A percentile compares a stretch with the other conserved stretches of the same genome.
Conservation (phyloP, 352 stramenopile species). For the Pythium pectinolyticum region DNA sequence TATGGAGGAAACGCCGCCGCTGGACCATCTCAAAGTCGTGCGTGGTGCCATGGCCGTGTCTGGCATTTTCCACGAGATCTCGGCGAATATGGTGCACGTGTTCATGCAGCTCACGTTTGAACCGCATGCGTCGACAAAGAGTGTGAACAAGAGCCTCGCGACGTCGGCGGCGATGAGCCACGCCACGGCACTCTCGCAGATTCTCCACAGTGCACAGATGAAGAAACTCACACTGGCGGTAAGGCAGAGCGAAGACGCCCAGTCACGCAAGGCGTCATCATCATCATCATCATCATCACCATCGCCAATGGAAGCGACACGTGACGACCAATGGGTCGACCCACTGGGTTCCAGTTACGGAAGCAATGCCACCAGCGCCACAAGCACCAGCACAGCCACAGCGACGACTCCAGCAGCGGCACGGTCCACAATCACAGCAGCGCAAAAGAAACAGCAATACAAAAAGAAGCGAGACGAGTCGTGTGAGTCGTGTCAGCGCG, state of each 20-base stretch:
- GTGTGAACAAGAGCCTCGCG: slow-evolving; percentile 35
- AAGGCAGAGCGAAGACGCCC: slow-evolving; percentile 25
- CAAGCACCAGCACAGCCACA: not conserved
- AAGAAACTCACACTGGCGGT: slow-evolving; percentile 58
- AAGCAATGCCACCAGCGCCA: slow-evolving; percentile 12
- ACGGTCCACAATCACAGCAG: no score
- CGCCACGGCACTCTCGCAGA: slow-evolving; percentile 34
- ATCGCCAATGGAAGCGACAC: slow-evolving; percentile 13
- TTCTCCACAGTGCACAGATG: slow-evolving; percentile 40
- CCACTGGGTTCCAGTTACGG: slow-evolving; percentile 13
- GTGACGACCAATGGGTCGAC: slow-evolving; percentile 9
- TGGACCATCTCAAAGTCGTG: slow-evolving; percentile 34
- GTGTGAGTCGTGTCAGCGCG: slow-evolving; percentile 3
- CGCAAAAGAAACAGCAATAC: no score
- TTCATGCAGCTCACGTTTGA: slow-evolving; percentile 56
- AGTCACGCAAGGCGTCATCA: not conserved
- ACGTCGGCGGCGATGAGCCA: slow-evolving; percentile 39
- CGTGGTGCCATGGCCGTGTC: slow-evolving; percentile 56
- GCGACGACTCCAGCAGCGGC: no score
- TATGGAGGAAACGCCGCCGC: slow-evolving; percentile 41
- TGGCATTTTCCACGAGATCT: slow-evolving; percentile 47
- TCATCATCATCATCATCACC: no score
- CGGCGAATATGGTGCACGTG: slow-evolving; percentile 42
- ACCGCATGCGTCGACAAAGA: slow-evolving; percentile 41
- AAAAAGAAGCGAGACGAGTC: not conserved